Evolutionary conservation across 768 basidiomycete genomes (phyloP).

Genomic region (Kondoa subrosea): DNA sequence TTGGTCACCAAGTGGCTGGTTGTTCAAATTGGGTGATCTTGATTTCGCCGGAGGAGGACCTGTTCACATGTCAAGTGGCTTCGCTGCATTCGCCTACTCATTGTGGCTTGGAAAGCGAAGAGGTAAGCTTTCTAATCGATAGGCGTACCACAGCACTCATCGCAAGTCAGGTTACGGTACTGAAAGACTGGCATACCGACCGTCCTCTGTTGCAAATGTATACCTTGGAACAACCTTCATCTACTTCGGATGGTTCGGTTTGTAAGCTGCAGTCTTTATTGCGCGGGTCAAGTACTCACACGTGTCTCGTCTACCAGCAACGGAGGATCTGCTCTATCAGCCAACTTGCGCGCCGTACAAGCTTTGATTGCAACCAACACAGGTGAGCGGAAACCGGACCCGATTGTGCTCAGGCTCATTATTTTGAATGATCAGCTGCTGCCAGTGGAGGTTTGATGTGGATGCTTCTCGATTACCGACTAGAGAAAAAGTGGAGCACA

Average conservation of each 20-base stretch:
- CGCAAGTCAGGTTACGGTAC: conserved; percentile 33
- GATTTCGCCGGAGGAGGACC: conserved; percentile 86
- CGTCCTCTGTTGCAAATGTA: conserved; percentile 57
- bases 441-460: conserved; percentile 61
- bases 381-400: too few relatives aligned
- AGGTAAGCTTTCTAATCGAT: neutral
- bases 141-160: neutral
- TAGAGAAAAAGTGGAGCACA: conserved; percentile 53
- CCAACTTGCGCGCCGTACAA: conserved; percentile 67
- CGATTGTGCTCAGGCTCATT: neutral
- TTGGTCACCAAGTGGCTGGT: conserved; percentile 71
- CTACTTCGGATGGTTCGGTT: conserved; percentile 56
- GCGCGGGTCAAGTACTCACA: too few relatives aligned
- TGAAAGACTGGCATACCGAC: conserved; percentile 29
- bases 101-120: conserved; percentile 64
- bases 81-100: conserved; percentile 67
- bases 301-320: conserved; percentile 36
- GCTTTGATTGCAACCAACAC: conserved; percentile 82
- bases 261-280: conserved; percentile 4
- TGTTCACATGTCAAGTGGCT: conserved; percentile 71
- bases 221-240: conserved; percentile 68
- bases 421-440: conserved; percentile 44
- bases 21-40: conserved; percentile 55
- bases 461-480: conserved; percentile 34
- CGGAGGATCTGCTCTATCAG: conserved; percentile 72